Evolutionary conservation across 345 rosid species (phyloP), one percentile per base, ranked within the genome.

Genomic region (Sapria himalayana): DNA sequence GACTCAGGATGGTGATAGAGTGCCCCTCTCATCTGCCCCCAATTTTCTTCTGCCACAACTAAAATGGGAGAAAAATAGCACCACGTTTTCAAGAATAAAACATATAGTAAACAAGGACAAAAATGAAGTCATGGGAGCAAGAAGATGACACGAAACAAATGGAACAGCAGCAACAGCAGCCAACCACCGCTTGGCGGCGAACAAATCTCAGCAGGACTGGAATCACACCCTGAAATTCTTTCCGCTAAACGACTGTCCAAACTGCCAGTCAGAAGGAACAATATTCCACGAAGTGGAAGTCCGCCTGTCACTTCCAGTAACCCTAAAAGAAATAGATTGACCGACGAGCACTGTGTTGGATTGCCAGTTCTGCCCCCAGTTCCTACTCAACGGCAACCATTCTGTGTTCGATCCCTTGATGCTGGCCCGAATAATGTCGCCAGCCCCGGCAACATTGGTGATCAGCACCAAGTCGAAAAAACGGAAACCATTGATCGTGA

Each of bases 341-440:
- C 79, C 84, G 46, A 63, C 67, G 41, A 75, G 59, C 22, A 71
- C 63, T 5, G 50, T 31, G 46, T 69, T 72, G 13, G 76, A 61
- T 52, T 74, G 84, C 78, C 78, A 74, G 60, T 74, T 71, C 41
- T 74, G 82, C 35, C 78, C 82, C 82, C 84, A 71, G 63, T 75
- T 75, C 17, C 76, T 57, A 29, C 62, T 71, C 62, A 69, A 33
- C 51, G 60, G 46, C 76, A 63, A 66, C 79, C 79, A 75, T 2
- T 70, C 65, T 2, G 68, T 72, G 50, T 41, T 59, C 17, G 79
- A 37, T 0, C 79, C 79, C 53, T 75, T 75, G 37, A 75, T 70
- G 51, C 79, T 71, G 31, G 60, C 65, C 61, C 39, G 61, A 59
- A 29, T 55, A 5, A 75, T 45, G 42, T 75, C 74, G 19, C 85